Conservation (phyloP, 192 early-diverging fungal genomes). For the Umbelopsis isabellina region DNA sequence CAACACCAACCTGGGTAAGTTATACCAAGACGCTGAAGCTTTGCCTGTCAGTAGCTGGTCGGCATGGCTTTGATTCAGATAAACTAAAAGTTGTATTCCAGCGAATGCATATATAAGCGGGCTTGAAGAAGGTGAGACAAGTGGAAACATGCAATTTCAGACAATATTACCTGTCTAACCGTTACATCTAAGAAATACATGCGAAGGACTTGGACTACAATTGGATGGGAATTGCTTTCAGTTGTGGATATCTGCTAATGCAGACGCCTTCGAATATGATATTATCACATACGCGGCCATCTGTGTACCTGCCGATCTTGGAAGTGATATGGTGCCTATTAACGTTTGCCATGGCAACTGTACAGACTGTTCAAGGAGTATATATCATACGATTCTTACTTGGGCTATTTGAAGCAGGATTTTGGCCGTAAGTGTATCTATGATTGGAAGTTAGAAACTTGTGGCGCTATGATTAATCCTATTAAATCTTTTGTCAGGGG, state of each 20-base stretch:
- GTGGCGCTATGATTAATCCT: background rate
- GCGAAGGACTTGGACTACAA: constrained; percentile 40
- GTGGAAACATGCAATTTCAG: background rate
- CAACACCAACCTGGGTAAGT: constrained; percentile 35
- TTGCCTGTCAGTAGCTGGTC: too few species aligned
- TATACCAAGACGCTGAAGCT: background rate
- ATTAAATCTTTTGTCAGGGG: background rate
- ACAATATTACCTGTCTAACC: background rate
- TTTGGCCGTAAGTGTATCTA: constrained; percentile 40
- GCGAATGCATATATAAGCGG: constrained; percentile 46
- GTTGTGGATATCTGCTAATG: constrained; percentile 41
- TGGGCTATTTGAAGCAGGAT: constrained; percentile 42
- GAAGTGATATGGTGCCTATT: constrained; percentile 41
- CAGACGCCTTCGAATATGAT: constrained; percentile 43
- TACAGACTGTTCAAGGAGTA: constrained; percentile 29
- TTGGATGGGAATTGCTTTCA: constrained; percentile 44
- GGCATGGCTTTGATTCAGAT: too few species aligned
- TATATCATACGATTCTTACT: constrained; percentile 40
- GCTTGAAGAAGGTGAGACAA: constrained; percentile 38
- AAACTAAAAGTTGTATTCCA: background rate
- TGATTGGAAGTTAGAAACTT: background rate
- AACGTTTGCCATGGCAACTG: constrained; percentile 41
- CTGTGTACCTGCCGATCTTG: constrained; percentile 35
- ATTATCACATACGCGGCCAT: constrained; percentile 34
- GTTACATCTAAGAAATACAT: constrained; percentile 27